Base-by-base conservation (phyloP, 164 flowering plant genomes). In the Kingdonia uniflora region DNA sequence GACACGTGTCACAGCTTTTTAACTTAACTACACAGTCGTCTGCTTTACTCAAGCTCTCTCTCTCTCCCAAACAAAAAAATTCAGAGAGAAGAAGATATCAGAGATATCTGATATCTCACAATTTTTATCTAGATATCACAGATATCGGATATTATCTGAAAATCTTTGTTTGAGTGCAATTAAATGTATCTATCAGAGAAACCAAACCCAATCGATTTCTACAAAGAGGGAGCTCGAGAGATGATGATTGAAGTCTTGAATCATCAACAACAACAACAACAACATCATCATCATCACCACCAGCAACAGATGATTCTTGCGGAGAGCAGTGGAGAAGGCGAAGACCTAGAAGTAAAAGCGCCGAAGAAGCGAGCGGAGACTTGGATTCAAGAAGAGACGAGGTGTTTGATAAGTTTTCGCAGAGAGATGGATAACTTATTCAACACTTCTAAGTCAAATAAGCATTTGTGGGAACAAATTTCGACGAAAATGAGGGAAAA, bases 301-400 rank as follows among this genome's bases (percentile, higher is more conserved):
- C 71, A 66, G 21, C 72, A 65, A 20, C 81, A 72, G 62, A 67
- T 76, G 76, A 59, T 80, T 19, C 63, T 77, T 15, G 76, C 62
- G 0, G 82, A 76, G 6, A 77, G 87, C 61, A 71, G 81, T 63
- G 80, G 82, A 19, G 85, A 78, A n/a, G n/a, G n/a, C n/a, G n/a
- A n/a, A 42, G 83, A 80, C 51, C 87, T 64, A 14, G 90, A 80
- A 38, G 51, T 74, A 11, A 82, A 70, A 62, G 80, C 83, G 7
- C 91, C 95, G 3, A 89, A 89, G 62, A 89, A 80, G 64, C 70
- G 97, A 13, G 97, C 97, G 2, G 97, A 89, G 74, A 89, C 95
- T 2, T 89, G 97, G 97, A 87, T 80, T 11, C 87, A 80, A 21
- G 97, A 85, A 25, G 97, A 89, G 63, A 89, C 88, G 1, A 71